A percentile compares a stretch with the other conserved stretches of the same genome.
phyloP scores from a whole-genome alignment of 805 yeast species.

The Candida palmyrensis region DNA sequence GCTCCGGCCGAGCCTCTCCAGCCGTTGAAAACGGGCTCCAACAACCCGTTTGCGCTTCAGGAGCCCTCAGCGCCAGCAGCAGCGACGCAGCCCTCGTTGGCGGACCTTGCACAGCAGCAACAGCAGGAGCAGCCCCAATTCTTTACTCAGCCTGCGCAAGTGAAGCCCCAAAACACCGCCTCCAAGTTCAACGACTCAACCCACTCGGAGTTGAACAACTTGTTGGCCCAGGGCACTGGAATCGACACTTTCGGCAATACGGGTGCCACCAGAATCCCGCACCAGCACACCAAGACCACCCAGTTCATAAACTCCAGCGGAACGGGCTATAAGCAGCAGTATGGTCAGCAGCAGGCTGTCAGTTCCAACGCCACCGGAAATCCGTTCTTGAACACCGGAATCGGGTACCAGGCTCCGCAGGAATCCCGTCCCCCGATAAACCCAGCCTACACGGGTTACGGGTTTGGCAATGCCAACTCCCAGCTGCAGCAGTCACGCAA shows the following conservation, averaged over 20 bases:
- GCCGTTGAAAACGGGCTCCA: constrained; percentile 66
- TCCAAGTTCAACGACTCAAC: constrained; percentile 40
- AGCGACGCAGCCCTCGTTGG: constrained; percentile 18
- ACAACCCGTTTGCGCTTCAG: constrained; percentile 69
- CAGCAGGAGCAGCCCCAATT: constrained; percentile 26
- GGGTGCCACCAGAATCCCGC: constrained; percentile 81
- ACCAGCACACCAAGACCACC: constrained; percentile 82
- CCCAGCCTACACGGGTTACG: constrained; percentile 89
- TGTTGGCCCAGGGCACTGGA: constrained; percentile 84
- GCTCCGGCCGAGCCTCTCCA: constrained; percentile 33
- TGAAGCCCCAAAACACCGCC: constrained; percentile 29
- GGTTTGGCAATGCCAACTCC: constrained; percentile 70
- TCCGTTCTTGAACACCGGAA: constrained; percentile 65
- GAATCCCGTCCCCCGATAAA: constrained; percentile 43
- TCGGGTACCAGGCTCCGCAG: constrained; percentile 22
- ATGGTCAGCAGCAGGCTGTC: constrained; percentile 26
- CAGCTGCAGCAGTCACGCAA: constrained; percentile 31
- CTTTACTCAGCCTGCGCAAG: constrained; percentile 22
- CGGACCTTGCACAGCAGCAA: constrained; percentile 24
- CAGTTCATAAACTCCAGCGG: constrained; percentile 85
- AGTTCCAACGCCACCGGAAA: constrained; percentile 43
- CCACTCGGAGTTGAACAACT: constrained; percentile 63
- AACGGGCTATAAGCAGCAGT: constrained; percentile 60
- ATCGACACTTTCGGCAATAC: constrained; percentile 90
- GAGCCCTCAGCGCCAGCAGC: constrained; percentile 15